Evolutionary conservation across 163 green algal genomes (phyloP), one percentile per base, ranked within the genome.

Genomic region (Chloromonas sp.): DNA sequence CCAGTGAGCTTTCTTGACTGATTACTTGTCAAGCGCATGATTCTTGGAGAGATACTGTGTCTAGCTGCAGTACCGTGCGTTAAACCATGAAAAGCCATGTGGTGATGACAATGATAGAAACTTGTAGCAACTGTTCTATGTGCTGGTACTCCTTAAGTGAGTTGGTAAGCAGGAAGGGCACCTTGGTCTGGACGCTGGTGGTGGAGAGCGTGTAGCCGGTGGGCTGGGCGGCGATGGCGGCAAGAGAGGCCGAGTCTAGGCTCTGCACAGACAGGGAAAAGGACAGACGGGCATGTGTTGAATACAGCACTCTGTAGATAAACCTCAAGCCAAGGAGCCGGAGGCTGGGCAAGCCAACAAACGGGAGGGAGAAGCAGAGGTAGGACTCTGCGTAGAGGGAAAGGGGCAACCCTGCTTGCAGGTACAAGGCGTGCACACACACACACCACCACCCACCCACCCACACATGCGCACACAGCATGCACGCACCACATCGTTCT

Each of bases 91-190:
- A 36, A 36, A 36, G 36, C 36, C 36, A 36, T 36, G 36, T 36
- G 36, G 36, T 36, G 36, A 36, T 36, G 36, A 36, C 36, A 36
- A 36, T 36, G 36, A 36, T 36, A 36, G 36, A 36, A 36, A 36
- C 36, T 36, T 36, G 36, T 36, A 36, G 36, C 36, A 36, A 36
- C 36, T 36, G 36, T 36, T 96, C 97, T 14, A 98, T 95, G 84
- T 98, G 95, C 92, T 99, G 97, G 91, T 99, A 99, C 91, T 98
- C 95, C 1, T 97, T 92, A 88, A 99, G 88, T 0, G 84, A 76
- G 82, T 93, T 85, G 90, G 98, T 98, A 60, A 99, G 89, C 84
- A 99, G 90, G 87, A 98, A 99, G 0, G 96, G 96, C 66, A 97
- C 90, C 87, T 90, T 89, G 78, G 89, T 91, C 58, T 89, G 82